phyloP scores from a whole-genome alignment of 176 grass and related monocot species.

The barley (Hordeum vulgare) region MorexV3_pseudomolecules_assembly NC_058520.1:510348654-510349153 shows the following conservation, averaged over 20 bases:
- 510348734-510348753: constrained; percentile 43
- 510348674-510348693: neutral
- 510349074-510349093: constrained; percentile 14
- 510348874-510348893: neutral
- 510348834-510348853: neutral
- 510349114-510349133: constrained; percentile 39
- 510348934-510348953: constrained; percentile 68
- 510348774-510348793: constrained; percentile 75
- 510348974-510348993: constrained; percentile 67
- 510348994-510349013: constrained; percentile 25
- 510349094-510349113: constrained; percentile 9
- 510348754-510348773: constrained; percentile 97
- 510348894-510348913: constrained; percentile 67
- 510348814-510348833: constrained; percentile 42
- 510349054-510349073: constrained; percentile 8
- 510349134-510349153: constrained; percentile 30
- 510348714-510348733: neutral
- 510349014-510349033: constrained; percentile 7
- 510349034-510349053: constrained; percentile 31
- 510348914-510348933: constrained; percentile 91
- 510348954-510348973: constrained; percentile 55
- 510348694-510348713: neutral
- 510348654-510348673: neutral
- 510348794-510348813: constrained; percentile 84
- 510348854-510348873: neutral